These are phyloP conservation scores for Cucurbita moschata DNA, from an alignment of 306 rosid genomes.

Conservation along the genomic window DNA sequence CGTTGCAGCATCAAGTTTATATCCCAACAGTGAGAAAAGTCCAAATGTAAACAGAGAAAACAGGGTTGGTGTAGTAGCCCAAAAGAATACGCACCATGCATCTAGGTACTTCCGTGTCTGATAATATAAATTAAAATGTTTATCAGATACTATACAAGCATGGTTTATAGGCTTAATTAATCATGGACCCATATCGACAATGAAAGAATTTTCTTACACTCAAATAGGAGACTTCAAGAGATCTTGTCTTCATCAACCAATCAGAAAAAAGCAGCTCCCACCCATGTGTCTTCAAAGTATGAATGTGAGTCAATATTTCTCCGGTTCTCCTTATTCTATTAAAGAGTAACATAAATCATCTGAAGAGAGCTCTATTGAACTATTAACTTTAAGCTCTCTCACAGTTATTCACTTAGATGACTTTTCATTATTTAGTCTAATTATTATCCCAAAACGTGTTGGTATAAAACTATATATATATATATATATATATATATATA, in stretches of 20 bases:
- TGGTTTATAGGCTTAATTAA: not conserved
- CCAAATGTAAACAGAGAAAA: constrained; percentile 91
- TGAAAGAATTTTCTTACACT: constrained; percentile 37
- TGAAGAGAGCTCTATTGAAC: not conserved
- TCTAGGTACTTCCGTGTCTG: constrained; percentile 94
- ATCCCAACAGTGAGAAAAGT: constrained; percentile 69
- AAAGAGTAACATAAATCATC: not conserved
- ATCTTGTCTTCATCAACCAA: constrained; percentile 93
- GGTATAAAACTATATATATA: not conserved
- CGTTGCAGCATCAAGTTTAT: constrained; percentile 92
- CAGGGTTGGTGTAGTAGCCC: constrained; percentile 95
- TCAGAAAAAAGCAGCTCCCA: constrained; percentile 87
- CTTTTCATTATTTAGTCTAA: not conserved
- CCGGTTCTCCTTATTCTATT: constrained; percentile 75
- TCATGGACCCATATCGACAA: constrained; percentile 2
- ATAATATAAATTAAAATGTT: constrained; percentile 11
- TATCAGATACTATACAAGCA: not conserved
- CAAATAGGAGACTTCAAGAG: constrained; percentile 66
- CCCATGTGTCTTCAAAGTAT: constrained; percentile 84
- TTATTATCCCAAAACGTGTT: not conserved
- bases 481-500: too few relatives aligned
- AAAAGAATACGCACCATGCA: constrained; percentile 98
- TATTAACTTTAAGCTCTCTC: not conserved
- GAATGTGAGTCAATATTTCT: constrained; percentile 73
- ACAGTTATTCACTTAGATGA: not conserved